phyloP scores from a whole-genome alignment of 768 basidiomycete species.

The Mycena kentingensis region DNA sequence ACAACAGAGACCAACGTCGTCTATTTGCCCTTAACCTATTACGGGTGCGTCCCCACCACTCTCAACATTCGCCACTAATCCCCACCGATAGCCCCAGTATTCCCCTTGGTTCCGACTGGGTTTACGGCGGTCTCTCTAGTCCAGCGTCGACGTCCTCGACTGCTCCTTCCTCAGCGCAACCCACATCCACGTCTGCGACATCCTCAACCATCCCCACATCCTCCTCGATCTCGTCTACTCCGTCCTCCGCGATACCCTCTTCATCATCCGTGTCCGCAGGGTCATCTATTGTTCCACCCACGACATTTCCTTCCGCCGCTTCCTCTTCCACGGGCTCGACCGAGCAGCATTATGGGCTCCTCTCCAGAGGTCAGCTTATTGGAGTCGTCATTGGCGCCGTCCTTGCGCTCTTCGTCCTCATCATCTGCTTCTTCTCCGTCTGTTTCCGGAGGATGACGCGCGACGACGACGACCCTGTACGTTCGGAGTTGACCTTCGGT shows the following conservation, averaged over 20 bases:
- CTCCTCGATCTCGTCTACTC: constrained; percentile 28
- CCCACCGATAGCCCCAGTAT: constrained; percentile 85
- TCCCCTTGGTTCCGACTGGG: constrained; percentile 71
- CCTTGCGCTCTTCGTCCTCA: constrained; percentile 58
- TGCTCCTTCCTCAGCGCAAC: constrained; percentile 25
- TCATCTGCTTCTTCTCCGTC: constrained; percentile 52
- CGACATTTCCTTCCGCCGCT: constrained; percentile 24
- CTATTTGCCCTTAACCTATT: constrained; percentile 76
- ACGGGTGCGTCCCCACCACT: too few relatives aligned
- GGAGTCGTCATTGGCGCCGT: constrained; percentile 64
- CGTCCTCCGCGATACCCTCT: constrained; percentile 33
- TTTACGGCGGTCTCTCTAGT: constrained; percentile 72
- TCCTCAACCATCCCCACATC: constrained; percentile 30
- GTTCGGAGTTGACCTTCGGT: background rate
- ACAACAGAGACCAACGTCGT: constrained; percentile 60
- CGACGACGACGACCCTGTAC: constrained; percentile 1
- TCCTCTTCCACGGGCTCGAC: constrained; percentile 21
- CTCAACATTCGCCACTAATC: too few relatives aligned
- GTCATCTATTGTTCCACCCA: constrained; percentile 20
- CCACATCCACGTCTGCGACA: constrained; percentile 25
- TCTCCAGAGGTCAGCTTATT: constrained; percentile 47
- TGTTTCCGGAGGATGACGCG: constrained; percentile 20
- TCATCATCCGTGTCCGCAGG: constrained; percentile 23
- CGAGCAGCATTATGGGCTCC: too few relatives aligned
- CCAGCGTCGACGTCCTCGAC: constrained; percentile 47